phyloP scores from a whole-genome alignment of 2,329 filamentous ascomycete genomes.

The Plenodomus biglobosus region DNA sequence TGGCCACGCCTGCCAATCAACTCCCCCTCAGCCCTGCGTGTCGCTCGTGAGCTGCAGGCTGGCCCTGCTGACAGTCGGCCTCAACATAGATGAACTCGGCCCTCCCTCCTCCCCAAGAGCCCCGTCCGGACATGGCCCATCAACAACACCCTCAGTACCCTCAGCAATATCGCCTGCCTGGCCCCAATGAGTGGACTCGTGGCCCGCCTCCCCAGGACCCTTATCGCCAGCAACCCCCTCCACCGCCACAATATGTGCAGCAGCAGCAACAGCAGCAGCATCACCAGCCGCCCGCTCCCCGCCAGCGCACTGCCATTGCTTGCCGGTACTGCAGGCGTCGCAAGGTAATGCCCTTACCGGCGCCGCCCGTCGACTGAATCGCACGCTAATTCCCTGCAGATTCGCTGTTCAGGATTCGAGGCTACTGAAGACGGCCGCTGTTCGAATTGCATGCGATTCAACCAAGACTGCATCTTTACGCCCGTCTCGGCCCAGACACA shows the following conservation, averaged over 20 bases:
- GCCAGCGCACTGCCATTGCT: constrained; percentile 62
- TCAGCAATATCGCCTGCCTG: constrained; percentile 51
- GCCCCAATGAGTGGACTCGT: constrained; percentile 51
- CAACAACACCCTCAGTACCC: constrained; percentile 44
- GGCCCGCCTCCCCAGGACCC: constrained; percentile 44
- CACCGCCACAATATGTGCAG: constrained; percentile 44
- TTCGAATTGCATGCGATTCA: constrained; percentile 72
- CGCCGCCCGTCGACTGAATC: not conserved
- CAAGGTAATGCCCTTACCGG: constrained; percentile 50
- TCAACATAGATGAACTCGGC: constrained; percentile 34
- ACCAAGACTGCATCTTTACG: constrained; percentile 76
- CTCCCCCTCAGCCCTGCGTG: constrained; percentile 8
- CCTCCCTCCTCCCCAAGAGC: constrained; percentile 40
- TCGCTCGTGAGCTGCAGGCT: constrained; percentile 13
- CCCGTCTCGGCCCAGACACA: constrained; percentile 73
- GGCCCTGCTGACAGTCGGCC: constrained; percentile 25
- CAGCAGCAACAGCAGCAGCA: constrained; percentile 45
- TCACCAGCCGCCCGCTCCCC: constrained; percentile 54
- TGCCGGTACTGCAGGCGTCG: constrained; percentile 62
- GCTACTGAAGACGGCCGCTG: constrained; percentile 71
- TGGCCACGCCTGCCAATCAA: not conserved
- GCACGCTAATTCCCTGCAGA: constrained; percentile 52
- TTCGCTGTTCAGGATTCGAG: constrained; percentile 75
- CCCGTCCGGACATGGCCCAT: constrained; percentile 49
- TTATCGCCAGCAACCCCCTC: constrained; percentile 45